A percentile compares a stretch with the other conserved stretches of the same genome.
phyloP scores from a whole-genome alignment of 208 protist genomes.

The Acanthamoeba polyphaga region DNA sequence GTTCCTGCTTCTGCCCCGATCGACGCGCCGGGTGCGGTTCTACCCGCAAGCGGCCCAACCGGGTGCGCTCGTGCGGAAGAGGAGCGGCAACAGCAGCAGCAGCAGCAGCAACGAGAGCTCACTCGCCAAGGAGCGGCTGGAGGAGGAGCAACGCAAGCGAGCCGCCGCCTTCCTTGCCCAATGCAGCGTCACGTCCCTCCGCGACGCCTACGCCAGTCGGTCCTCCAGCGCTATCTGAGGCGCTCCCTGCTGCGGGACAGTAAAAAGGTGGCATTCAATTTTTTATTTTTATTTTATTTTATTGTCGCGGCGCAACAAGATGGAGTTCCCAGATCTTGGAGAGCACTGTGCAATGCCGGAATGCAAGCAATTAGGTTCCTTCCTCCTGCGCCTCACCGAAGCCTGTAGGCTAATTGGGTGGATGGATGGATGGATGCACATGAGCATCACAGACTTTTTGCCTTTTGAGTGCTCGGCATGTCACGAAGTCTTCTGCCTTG shows the following conservation, averaged over 20 bases:
- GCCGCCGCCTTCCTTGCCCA: background rate
- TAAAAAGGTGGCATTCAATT: no score
- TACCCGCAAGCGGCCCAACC: background rate
- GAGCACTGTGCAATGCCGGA: slow-evolving; percentile 39
- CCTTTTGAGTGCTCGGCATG: slow-evolving; percentile 36
- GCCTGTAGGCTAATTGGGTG: no score
- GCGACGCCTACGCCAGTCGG: background rate
- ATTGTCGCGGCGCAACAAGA: background rate
- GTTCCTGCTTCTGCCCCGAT: slow-evolving; percentile 12
- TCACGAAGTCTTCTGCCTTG: slow-evolving; percentile 33
- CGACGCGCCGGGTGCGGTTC: background rate
- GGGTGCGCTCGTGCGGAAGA: background rate
- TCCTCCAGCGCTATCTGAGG: no score
- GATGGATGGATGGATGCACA: no score
- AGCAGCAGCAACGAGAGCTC: background rate
- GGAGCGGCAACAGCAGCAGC: slow-evolving; percentile 5
- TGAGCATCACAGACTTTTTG: slow-evolving; percentile 1
- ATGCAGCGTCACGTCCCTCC: background rate
- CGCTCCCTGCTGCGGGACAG: no score
- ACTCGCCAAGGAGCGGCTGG: background rate
- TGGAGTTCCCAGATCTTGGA: slow-evolving; percentile 58
- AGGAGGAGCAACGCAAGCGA: slow-evolving; percentile 7
- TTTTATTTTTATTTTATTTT: no score
- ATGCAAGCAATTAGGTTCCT: background rate
- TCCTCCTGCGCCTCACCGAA: no score